Conservation (phyloP, 371 early-diverging fungal species). For the Mortierella sp. region DNA sequence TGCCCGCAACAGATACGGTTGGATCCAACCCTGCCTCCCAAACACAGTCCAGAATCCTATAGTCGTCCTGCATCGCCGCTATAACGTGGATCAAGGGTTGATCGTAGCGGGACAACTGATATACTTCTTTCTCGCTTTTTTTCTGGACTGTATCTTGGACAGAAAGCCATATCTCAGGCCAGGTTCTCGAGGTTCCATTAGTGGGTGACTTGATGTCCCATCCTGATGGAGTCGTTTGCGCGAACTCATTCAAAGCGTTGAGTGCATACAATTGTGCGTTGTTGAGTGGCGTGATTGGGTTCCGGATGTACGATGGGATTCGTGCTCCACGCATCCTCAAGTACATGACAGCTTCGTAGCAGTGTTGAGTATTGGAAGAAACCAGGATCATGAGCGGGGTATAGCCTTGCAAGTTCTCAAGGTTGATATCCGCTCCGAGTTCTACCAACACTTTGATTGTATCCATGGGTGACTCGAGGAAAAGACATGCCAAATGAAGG, state of each 20-base stretch:
- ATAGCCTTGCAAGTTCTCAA: slow-evolving; percentile 50
- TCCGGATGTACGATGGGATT: slow-evolving; percentile 47
- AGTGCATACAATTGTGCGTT: slow-evolving; percentile 47
- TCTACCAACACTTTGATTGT: slow-evolving; percentile 46
- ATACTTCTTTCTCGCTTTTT: slow-evolving; percentile 19
- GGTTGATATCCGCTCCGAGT: slow-evolving; percentile 51
- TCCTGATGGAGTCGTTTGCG: slow-evolving; percentile 2
- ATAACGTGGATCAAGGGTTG: slow-evolving; percentile 50
- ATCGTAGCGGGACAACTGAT: slow-evolving; percentile 31
- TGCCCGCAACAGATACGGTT: slow-evolving; percentile 43
- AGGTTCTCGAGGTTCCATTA: background rate
- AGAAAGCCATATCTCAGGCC: slow-evolving; percentile 8
- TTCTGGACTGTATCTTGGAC: slow-evolving; percentile 28
- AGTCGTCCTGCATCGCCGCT: slow-evolving; percentile 53
- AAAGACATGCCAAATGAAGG: slow-evolving; percentile 47
- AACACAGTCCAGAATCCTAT: slow-evolving; percentile 45
- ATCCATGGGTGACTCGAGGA: slow-evolving; percentile 45
- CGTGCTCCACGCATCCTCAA: slow-evolving; percentile 53
- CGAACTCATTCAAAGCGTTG: slow-evolving; percentile 34
- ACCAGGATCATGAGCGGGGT: slow-evolving; percentile 52
- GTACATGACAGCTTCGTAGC: slow-evolving; percentile 47
- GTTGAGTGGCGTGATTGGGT: slow-evolving; percentile 47
- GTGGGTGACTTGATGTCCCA: background rate
- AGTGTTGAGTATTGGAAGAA: slow-evolving; percentile 51
- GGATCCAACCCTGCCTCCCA: slow-evolving; percentile 53